Percentiles rank a stretch among this genome's conserved stretches.
phyloP scores from a whole-genome alignment of 1,284 basidiomycete species.

The Ustilago shanxiensis region DNA sequence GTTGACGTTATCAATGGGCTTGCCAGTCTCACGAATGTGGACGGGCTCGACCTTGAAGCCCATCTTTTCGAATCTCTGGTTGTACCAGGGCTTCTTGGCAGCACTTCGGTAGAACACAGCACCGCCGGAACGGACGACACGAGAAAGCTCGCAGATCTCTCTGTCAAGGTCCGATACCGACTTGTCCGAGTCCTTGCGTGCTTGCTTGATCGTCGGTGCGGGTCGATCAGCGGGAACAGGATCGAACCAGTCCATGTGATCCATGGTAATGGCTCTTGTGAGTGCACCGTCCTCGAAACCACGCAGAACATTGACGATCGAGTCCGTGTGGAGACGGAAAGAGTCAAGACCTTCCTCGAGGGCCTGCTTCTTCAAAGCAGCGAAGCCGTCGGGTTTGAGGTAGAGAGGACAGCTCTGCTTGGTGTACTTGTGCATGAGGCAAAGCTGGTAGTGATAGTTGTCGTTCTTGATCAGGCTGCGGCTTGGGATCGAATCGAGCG shows the following conservation, averaged over 20 bases:
- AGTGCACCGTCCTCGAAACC: slow-evolving; percentile 63
- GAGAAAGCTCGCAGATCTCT: slow-evolving; percentile 77
- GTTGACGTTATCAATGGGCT: slow-evolving; percentile 77
- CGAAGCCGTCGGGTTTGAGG: slow-evolving; percentile 79
- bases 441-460: slow-evolving; percentile 71
- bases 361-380: slow-evolving; percentile 74
- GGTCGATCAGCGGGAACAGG: slow-evolving; percentile 73
- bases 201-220: slow-evolving; percentile 68
- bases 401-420: slow-evolving; percentile 80
- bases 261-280: slow-evolving; percentile 78
- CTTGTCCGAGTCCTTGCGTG: slow-evolving; percentile 70
- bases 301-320: slow-evolving; percentile 78
- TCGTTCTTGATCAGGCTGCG: slow-evolving; percentile 61
- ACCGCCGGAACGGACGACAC: slow-evolving; percentile 77
- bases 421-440: slow-evolving; percentile 78
- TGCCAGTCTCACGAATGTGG: slow-evolving; percentile 67
- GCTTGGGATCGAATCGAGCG: slow-evolving; percentile 66
- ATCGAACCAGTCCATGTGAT: slow-evolving; percentile 82
- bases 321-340: slow-evolving; percentile 83
- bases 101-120: slow-evolving; percentile 81
- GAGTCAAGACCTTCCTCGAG: slow-evolving; percentile 74
- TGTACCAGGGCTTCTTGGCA: slow-evolving; percentile 81
- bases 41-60: slow-evolving; percentile 68
- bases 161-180: slow-evolving; percentile 75
- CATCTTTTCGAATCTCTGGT: slow-evolving; percentile 74